Base-by-base conservation (phyloP, 495 filamentous ascomycete species). In the Penicillium cinerascens region DNA sequence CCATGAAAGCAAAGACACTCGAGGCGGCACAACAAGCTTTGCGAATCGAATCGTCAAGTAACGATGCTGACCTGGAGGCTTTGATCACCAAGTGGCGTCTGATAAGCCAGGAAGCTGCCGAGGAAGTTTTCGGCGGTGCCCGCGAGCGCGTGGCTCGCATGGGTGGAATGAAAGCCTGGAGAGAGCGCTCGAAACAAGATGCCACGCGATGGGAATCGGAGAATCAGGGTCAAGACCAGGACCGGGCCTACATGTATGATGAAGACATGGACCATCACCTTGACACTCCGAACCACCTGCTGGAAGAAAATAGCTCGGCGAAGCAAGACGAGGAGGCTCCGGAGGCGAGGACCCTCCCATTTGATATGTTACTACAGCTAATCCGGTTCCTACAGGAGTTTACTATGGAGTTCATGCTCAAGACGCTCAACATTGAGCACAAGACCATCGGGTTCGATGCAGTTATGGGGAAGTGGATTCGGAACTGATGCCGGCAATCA, bases 371-470 rank as follows among this genome's bases (percentile, higher is more conserved):
- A 10, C 21, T 16, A 15, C 26, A 22, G 10, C 25, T 48, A 49
- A 48, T 47, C 43, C 29, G 44, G 22, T 2, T 46, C n/a, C n/a
- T n/a, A 7, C 39, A 82, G 80, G 76, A 75, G 9, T 88, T 88
- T 59, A 87, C 84, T 4, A 87, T 89, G 82, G 81, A 78, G 36
- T 81, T 81, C 75, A 88, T 89, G 86, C 73, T 89, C 4, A 78
- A 77, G 55, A 83, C 73, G 39, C 68, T 89, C 18, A 83, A 87
- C 59, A 80, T 89, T 55, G 84, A 87, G 41, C 68, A 81, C 18
- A 69, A 74, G 25, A 49, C 79, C 3, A 86, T 89, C 55, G 86
- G 86, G 2, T 88, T 79, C 59, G 82, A 89, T 63, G 66, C 68
- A 33, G 58, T 55, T 4, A 55, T 60, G 38, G 78, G 84, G 60